phyloP scores from a whole-genome alignment of 2,329 filamentous ascomycete genomes.

The Penicillium sclerotiorum region DNA sequence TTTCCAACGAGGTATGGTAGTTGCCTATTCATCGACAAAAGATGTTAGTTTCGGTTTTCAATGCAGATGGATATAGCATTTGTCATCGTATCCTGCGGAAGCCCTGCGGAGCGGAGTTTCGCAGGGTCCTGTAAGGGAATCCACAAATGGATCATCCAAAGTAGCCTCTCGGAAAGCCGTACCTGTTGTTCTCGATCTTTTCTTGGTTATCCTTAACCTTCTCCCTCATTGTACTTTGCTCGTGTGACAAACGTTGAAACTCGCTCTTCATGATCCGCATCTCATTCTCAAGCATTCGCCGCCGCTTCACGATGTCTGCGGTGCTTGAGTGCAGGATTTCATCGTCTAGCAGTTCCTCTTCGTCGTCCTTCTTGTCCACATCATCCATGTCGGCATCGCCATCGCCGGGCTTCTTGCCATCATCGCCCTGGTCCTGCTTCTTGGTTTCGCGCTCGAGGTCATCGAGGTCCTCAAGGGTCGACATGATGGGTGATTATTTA shows the following conservation, averaged over 20 bases:
- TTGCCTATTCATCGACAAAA: constrained; percentile 63
- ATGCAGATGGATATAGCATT: constrained; percentile 4
- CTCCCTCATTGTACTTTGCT: constrained; percentile 93
- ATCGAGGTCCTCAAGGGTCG: constrained; percentile 88
- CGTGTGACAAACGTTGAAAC: constrained; percentile 87
- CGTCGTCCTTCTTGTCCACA: constrained; percentile 66
- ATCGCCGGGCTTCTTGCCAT: constrained; percentile 62
- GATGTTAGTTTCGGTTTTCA: constrained; percentile 16
- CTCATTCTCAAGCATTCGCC: constrained; percentile 93
- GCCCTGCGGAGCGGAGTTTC: not conserved
- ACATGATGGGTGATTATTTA: constrained; percentile 58
- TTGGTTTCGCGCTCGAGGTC: constrained; percentile 78
- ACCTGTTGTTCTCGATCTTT: constrained; percentile 99
- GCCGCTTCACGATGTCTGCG: constrained; percentile 89
- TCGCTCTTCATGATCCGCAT: constrained; percentile 99
- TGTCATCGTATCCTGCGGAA: constrained; percentile 5
- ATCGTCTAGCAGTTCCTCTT: constrained; percentile 83
- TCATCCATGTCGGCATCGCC: constrained; percentile 93
- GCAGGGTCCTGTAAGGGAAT: not conserved
- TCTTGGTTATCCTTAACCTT: constrained; percentile 99
- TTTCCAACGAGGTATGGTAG: constrained; percentile 97
- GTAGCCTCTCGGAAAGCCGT: constrained; percentile 22
- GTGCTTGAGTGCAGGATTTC: constrained; percentile 93
- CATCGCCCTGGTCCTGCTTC: constrained; percentile 64
- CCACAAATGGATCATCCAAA: not conserved